Evolutionary conservation across 768 basidiomycete species (phyloP).

Genomic region (Pluteus cervinus): DNA sequence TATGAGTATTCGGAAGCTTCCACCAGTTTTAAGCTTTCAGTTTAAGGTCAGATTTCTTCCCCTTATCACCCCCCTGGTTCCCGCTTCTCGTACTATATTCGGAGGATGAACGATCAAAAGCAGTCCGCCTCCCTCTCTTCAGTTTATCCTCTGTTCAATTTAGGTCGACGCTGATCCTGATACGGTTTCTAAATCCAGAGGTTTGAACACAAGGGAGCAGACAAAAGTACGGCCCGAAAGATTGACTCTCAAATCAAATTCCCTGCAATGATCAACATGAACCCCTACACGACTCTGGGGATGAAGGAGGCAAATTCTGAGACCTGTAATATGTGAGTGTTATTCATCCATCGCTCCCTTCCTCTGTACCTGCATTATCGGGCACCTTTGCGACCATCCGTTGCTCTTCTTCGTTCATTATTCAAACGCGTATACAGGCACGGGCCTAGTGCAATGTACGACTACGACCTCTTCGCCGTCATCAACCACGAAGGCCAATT

Average conservation of each 20-base stretch:
- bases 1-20: constrained; percentile 77
- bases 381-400: background rate
- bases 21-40: constrained; percentile 89
- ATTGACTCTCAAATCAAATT: constrained; percentile 81
- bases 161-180: too few species aligned
- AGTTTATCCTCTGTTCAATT: constrained; percentile 3
- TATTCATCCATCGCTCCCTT: constrained; percentile 4
- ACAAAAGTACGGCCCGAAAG: constrained; percentile 74
- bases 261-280: constrained; percentile 83
- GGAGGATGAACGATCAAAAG: too few species aligned
- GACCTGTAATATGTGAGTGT: constrained; percentile 22
- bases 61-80: background rate
- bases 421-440: background rate
- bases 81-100: constrained; percentile 1
- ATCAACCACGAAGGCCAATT: constrained; percentile 94
- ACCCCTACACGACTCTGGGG: constrained; percentile 69
- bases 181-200: constrained; percentile 42
- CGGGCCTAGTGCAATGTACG: constrained; percentile 68
- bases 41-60: constrained; percentile 62
- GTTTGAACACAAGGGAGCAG: constrained; percentile 80
- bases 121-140: too few species aligned
- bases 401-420: background rate
- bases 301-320: constrained; percentile 41
- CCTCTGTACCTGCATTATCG: background rate
- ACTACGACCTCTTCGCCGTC: constrained; percentile 89